Conservation (phyloP, 2,329 filamentous ascomycete species). For the Blastomyces gilchristii region DNA sequence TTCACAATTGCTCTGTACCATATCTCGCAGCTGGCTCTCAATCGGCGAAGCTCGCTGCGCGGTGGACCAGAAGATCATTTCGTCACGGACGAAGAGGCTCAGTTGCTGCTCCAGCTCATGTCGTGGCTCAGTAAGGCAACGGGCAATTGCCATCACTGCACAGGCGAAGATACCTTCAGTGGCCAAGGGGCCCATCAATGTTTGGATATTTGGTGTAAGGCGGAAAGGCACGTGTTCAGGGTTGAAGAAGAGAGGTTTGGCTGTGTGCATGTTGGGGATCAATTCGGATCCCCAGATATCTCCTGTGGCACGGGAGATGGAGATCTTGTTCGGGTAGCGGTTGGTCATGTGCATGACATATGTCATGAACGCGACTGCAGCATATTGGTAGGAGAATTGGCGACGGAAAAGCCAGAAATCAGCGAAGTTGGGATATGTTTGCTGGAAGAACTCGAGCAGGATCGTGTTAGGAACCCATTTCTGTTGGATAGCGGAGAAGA, state of each 20-base stretch:
- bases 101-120: constrained; percentile 87
- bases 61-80: constrained; percentile 96
- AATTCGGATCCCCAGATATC: constrained; percentile 96
- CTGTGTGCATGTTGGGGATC: constrained; percentile 75
- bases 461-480: constrained; percentile 80
- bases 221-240: constrained; percentile 94
- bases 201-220: constrained; percentile 90
- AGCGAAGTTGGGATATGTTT: constrained; percentile 74
- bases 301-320: constrained; percentile 75
- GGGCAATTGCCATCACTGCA: constrained; percentile 89
- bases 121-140: constrained; percentile 76
- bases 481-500: constrained; percentile 88
- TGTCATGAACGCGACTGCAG: constrained; percentile 93
- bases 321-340: constrained; percentile 90
- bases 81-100: constrained; percentile 88
- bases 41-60: constrained; percentile 53
- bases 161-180: constrained; percentile 95
- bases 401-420: constrained; percentile 98
- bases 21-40: constrained; percentile 62
- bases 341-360: constrained; percentile 97
- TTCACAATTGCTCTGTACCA: constrained; percentile 77
- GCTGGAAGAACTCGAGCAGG: constrained; percentile 79
- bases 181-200: constrained; percentile 87
- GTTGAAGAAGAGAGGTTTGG: constrained; percentile 86
- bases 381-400: constrained; percentile 92